Base-by-base conservation (phyloP, 2,329 filamentous ascomycete species). In the Neopestalotiopsis rosae region DNA sequence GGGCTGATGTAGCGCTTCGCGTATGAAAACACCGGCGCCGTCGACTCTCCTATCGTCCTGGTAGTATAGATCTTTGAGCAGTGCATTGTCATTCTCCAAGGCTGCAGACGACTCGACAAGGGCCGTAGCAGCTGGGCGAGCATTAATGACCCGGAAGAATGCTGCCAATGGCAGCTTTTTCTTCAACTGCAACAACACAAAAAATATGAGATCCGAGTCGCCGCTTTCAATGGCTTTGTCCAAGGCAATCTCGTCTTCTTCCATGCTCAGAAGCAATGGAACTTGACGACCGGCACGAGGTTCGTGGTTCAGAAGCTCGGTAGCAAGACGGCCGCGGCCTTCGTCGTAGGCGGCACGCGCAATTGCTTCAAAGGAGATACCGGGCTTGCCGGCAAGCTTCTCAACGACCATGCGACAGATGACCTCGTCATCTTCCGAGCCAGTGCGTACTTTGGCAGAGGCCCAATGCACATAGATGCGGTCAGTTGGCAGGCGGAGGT, bases 391-490 rank as follows among this genome's bases (percentile, higher is more conserved):
- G 1, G 92, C 89, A 0, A 99, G 87, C 75, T 94, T 93, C 73
- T 94, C 91, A 10, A 98, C 95, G 14, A 99, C 94, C 65, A 95
- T 86, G 40, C 90, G 89, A 79, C 95, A 98, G 57, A 97, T 94
- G 1, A 90, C 90, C 61, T 97, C 94, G 76, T 98, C 96, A 70
- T 97, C 92, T 71, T 94, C 94, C 0, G 90, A 88, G 0, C 95
- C 95, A 2, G 92, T 84, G 32, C 94, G 92, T 4, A 98, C 95
- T 79, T 98, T 99, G 77, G 96, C 92, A 20, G 92, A 95, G 1
- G 96, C 96, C 96, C 96, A 99, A 78, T 98, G 95, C 1, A 97
- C 94, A 76, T 98, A 97, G 69, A 99, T 97, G 67, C 91, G 90
- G 79, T 97, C 94, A 0, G 94, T 92, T 0, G 95, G 92, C 3